A percentile compares a stretch with the other conserved stretches of the same genome.
phyloP scores from a whole-genome alignment of 2,329 filamentous ascomycete genomes.

The Periconia digitata region DNA sequence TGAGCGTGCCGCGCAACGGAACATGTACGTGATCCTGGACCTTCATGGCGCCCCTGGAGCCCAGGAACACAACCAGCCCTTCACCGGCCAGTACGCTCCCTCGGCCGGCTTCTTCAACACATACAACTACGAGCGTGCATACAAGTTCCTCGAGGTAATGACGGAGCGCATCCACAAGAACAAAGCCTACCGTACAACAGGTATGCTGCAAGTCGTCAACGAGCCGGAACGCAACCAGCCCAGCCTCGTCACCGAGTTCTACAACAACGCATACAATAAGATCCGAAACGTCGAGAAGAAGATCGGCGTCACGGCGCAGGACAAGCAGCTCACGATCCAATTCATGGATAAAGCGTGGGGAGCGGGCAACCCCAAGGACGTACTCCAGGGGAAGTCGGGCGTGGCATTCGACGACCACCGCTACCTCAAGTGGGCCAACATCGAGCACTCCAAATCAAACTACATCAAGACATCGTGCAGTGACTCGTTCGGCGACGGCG shows the following conservation, averaged over 20 bases:
- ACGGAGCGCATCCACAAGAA: constrained; percentile 54
- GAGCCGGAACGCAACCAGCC: constrained; percentile 52
- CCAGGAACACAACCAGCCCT: constrained; percentile 50
- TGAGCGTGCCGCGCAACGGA: constrained; percentile 52
- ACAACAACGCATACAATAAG: constrained; percentile 50
- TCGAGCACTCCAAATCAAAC: constrained; percentile 48
- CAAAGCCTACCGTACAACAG: constrained; percentile 55
- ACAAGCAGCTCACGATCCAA: constrained; percentile 56
- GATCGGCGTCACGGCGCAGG: constrained; percentile 43
- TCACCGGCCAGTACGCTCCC: constrained; percentile 49
- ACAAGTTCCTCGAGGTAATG: constrained; percentile 60
- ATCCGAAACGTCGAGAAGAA: constrained; percentile 53
- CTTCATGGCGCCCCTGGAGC: constrained; percentile 56
- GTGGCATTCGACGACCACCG: constrained; percentile 61
- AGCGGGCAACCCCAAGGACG: constrained; percentile 55
- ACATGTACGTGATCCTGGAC: constrained; percentile 58
- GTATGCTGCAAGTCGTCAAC: constrained; percentile 62
- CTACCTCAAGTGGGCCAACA: constrained; percentile 59
- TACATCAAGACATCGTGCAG: constrained; percentile 58
- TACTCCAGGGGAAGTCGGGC: constrained; percentile 46
- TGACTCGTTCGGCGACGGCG: constrained; percentile 46
- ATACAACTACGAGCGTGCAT: constrained; percentile 59
- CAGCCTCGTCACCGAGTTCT: constrained; percentile 42
- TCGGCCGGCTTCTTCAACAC: constrained; percentile 58
- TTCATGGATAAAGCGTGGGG: constrained; percentile 59